Conservation (phyloP, 495 filamentous ascomycete genomes). For the Hyaloscypha hepaticicola region DNA sequence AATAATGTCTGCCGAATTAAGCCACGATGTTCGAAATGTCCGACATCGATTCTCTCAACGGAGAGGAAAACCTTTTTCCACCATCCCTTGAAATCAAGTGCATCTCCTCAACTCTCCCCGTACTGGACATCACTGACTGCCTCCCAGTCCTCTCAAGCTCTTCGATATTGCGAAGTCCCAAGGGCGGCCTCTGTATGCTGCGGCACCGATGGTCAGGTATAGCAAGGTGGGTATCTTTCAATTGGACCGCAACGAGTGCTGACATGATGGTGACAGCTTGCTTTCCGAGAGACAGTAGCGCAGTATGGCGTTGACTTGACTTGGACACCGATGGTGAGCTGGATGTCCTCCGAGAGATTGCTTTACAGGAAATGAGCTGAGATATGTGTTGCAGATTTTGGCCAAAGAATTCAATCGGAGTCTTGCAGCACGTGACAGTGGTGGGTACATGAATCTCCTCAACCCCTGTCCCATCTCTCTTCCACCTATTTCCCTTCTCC, state of each 20-base stretch:
- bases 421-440: constrained; percentile 56
- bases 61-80: constrained; percentile 3
- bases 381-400: constrained; percentile 43
- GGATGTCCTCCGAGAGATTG: neutral
- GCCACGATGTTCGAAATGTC: constrained; percentile 7
- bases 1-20: neutral
- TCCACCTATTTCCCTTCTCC: neutral
- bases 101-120: neutral
- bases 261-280: constrained; percentile 42
- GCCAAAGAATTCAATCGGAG: constrained; percentile 69
- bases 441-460: constrained; percentile 36
- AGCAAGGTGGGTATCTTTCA: constrained; percentile 43
- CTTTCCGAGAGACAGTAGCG: constrained; percentile 60
- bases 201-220: constrained; percentile 70
- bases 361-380: constrained; percentile 3
- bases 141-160: constrained; percentile 53
- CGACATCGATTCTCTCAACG: neutral
- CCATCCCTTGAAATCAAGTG: constrained; percentile 21
- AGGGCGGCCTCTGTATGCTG: constrained; percentile 52
- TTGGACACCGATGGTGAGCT: constrained; percentile 62
- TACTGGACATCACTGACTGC: constrained; percentile 5
- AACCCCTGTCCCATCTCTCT: neutral
- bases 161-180: constrained; percentile 55
- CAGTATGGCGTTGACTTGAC: constrained; percentile 60
- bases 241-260: no score